Evolutionary conservation across 2,329 filamentous ascomycete genomes (phyloP).

Genomic region (Colletotrichum sidae): DNA sequence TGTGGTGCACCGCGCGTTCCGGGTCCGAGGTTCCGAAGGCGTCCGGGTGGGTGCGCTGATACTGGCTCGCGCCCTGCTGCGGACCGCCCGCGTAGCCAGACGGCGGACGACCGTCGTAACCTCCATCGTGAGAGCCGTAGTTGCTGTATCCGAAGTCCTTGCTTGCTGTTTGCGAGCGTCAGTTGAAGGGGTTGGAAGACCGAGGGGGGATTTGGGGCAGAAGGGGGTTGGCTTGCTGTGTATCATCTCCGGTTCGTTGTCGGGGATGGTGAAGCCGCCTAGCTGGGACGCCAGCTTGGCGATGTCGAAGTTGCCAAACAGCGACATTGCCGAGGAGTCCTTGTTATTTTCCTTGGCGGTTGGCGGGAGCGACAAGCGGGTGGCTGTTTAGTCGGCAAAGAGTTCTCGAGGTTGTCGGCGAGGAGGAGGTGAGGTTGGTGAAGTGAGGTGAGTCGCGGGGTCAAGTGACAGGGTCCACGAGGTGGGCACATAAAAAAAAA

Average conservation of each 20-base stretch:
- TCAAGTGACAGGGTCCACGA: constrained; percentile 30
- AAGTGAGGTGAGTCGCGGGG: constrained; percentile 24
- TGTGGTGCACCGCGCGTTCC: neutral
- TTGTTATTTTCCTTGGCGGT: neutral
- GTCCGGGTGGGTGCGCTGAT: constrained; percentile 28
- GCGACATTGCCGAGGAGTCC: constrained; percentile 12
- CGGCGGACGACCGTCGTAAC: constrained; percentile 36
- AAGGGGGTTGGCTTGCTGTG: constrained; percentile 8
- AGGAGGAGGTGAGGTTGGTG: neutral
- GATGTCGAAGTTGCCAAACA: constrained; percentile 40
- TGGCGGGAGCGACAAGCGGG: constrained; percentile 17
- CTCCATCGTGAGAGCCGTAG: constrained; percentile 15
- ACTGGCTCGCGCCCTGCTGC: constrained; percentile 35
- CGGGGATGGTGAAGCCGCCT: constrained; percentile 50
- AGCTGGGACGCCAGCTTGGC: constrained; percentile 49
- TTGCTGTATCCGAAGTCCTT: constrained; percentile 36
- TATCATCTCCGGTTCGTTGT: constrained; percentile 49
- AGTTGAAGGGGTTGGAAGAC: neutral
- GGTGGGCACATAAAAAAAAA: constrained; percentile 1
- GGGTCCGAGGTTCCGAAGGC: constrained; percentile 34
- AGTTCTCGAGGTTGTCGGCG: too few relatives aligned
- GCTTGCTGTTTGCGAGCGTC: neutral
- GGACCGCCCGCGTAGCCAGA: constrained; percentile 35
- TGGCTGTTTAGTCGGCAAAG: too few relatives aligned
- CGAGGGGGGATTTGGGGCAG: neutral